Evolutionary conservation across 176 grass and related monocot genomes (phyloP).

Genomic region (Zea luxurians): DNA sequence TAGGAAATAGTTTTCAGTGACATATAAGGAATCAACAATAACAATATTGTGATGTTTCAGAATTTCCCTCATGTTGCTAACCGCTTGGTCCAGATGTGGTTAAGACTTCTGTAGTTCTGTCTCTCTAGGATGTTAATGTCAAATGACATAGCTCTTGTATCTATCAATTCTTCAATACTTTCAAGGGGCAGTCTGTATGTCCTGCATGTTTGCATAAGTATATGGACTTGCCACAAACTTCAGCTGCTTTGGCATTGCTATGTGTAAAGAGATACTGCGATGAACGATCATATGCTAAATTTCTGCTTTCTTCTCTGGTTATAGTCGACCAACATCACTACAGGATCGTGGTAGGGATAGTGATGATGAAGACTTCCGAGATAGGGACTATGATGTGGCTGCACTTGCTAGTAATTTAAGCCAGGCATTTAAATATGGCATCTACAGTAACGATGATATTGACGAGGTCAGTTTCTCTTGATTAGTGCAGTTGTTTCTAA

Average conservation of each 20-base stretch:
- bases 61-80: not conserved
- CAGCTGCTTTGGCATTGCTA: slow-evolving; percentile 19
- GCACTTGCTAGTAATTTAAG: slow-evolving; percentile 92
- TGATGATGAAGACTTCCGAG: slow-evolving; percentile 95
- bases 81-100: not conserved
- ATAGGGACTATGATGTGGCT: slow-evolving; percentile 95
- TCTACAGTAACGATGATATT: slow-evolving; percentile 78
- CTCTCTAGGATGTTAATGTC: not conserved
- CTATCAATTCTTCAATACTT: not conserved
- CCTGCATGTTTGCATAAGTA: not conserved
- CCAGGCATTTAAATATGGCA: slow-evolving; percentile 88
- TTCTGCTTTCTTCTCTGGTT: slow-evolving; percentile 33
- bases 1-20: not conserved
- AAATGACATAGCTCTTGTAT: not conserved
- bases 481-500: slow-evolving; percentile 15
- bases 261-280: not conserved
- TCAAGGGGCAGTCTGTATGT: not conserved
- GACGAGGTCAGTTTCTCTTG: slow-evolving; percentile 70
- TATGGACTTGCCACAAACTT: slow-evolving; percentile 13
- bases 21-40: slow-evolving; percentile 6
- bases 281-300: slow-evolving; percentile 24
- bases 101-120: not conserved
- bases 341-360: slow-evolving; percentile 93
- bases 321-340: slow-evolving; percentile 78
- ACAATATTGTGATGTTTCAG: slow-evolving; percentile 7